phyloP scores from a whole-genome alignment of 331 rosid genomes.

The Malus hybrid region DNA sequence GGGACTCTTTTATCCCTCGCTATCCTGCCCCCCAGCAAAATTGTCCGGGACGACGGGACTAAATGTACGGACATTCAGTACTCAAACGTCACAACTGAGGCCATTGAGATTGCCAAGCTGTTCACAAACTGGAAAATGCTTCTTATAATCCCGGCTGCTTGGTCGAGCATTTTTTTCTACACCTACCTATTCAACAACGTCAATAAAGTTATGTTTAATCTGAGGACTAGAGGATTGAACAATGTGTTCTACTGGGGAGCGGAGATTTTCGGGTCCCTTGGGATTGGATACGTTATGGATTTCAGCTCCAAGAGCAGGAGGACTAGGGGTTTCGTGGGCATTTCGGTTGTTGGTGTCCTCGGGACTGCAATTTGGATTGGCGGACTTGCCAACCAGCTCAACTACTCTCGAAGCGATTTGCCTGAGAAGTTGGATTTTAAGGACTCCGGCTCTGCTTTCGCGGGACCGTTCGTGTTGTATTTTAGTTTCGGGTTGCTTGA shows the following conservation, averaged over 20 bases:
- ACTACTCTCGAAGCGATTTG: slow-evolving; percentile 2
- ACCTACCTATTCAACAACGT: slow-evolving; percentile 85
- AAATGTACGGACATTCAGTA: slow-evolving; percentile 53
- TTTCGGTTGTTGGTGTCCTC: slow-evolving; percentile 44
- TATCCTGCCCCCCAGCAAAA: slow-evolving; percentile 52
- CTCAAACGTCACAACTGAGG: slow-evolving; percentile 50
- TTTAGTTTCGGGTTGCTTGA: slow-evolving; percentile 80
- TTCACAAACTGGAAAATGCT: slow-evolving; percentile 79
- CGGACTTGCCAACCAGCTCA: slow-evolving; percentile 66
- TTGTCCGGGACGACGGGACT: slow-evolving; percentile 67
- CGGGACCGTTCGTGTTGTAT: slow-evolving; percentile 78
- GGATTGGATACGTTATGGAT: slow-evolving; percentile 76
- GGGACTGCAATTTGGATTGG: slow-evolving; percentile 73
- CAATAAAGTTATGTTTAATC: slow-evolving; percentile 45
- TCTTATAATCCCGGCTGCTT: slow-evolving; percentile 71
- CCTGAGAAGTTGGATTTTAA: slow-evolving; percentile 53
- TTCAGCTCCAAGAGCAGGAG: slow-evolving; percentile 70
- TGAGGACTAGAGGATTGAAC: slow-evolving; percentile 91
- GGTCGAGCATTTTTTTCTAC: slow-evolving; percentile 80
- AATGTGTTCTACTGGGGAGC: slow-evolving; percentile 97
- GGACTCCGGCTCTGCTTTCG: slow-evolving; percentile 45
- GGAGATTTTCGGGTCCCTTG: slow-evolving; percentile 81
- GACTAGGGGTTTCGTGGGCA: slow-evolving; percentile 59
- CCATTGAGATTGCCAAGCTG: slow-evolving; percentile 40
- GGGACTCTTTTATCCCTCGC: slow-evolving; percentile 51